Evolutionary conservation across 129 eudicot genomes (phyloP).

Genomic region (Oenanthe sinensis): DNA sequence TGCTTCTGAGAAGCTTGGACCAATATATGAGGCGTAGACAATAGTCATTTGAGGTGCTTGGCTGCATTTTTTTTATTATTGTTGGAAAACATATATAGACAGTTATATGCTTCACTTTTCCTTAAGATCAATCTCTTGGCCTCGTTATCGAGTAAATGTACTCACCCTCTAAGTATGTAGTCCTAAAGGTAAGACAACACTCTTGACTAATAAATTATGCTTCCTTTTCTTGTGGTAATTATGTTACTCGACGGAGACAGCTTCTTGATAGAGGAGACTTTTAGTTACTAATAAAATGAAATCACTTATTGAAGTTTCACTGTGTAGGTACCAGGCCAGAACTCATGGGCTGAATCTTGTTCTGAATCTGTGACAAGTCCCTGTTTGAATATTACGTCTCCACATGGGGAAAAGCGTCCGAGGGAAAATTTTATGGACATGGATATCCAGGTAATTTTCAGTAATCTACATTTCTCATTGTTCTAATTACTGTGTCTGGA

Average conservation of each 20-base stretch:
- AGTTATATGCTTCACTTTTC: background rate
- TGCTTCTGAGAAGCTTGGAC: background rate
- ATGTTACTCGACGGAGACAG: background rate
- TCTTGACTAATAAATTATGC: background rate
- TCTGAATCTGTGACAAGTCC: constrained; percentile 24
- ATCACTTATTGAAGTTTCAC: background rate
- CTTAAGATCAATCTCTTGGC: background rate
- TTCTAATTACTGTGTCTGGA: background rate
- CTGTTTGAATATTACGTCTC: constrained; percentile 15
- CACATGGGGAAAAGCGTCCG: constrained; percentile 68
- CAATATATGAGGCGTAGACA: background rate
- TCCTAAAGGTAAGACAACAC: background rate
- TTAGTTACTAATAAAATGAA: background rate
- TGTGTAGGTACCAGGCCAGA: constrained; percentile 84
- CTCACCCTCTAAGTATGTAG: background rate
- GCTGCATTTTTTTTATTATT: background rate
- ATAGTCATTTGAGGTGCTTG: background rate
- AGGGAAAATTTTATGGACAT: constrained; percentile 50
- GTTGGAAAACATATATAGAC: background rate
- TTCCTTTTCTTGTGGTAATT: background rate
- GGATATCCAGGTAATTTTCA: constrained; percentile 45
- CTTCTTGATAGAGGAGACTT: background rate
- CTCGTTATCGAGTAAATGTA: background rate
- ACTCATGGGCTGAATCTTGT: constrained; percentile 55
- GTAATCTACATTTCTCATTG: background rate